Conservation (phyloP, 805 yeast species). For the Hanseniaspora nectarophila region DNA sequence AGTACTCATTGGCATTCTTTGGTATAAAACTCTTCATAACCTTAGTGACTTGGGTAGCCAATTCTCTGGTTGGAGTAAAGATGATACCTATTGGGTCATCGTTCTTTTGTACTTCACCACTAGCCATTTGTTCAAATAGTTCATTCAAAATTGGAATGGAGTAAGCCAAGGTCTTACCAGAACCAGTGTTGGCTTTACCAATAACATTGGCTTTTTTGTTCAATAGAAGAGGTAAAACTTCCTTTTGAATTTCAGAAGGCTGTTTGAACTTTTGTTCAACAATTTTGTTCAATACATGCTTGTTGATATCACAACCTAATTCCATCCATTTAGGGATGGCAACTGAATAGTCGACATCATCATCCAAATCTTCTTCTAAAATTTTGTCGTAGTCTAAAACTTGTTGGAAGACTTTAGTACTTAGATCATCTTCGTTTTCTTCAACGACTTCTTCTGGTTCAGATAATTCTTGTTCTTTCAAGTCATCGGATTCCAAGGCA, state of each 20-base stretch:
- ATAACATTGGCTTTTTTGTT: slow-evolving; percentile 61
- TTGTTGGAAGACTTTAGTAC: slow-evolving; percentile 23
- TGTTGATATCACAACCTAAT: slow-evolving; percentile 33
- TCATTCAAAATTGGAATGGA: slow-evolving; percentile 83
- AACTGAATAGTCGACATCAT: slow-evolving; percentile 25
- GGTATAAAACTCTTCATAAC: slow-evolving; percentile 44
- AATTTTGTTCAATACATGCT: slow-evolving; percentile 52
- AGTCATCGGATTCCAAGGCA: slow-evolving; percentile 22
- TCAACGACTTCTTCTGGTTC: slow-evolving; percentile 12
- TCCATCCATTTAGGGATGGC: slow-evolving; percentile 53
- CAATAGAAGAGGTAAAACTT: slow-evolving; percentile 61
- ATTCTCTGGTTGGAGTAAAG: slow-evolving; percentile 91
- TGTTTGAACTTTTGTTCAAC: slow-evolving; percentile 41
- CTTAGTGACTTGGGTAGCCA: slow-evolving; percentile 83
- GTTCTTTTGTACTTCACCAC: slow-evolving; percentile 18
- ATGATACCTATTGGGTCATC: slow-evolving; percentile 58
- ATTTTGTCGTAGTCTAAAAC: slow-evolving; percentile 21
- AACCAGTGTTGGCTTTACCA: slow-evolving; percentile 95
- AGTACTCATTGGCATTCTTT: slow-evolving; percentile 35
- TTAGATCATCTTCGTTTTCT: slow-evolving; percentile 20
- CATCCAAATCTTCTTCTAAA: slow-evolving; percentile 21
- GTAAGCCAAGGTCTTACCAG: slow-evolving; percentile 93
- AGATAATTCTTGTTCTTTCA: slow-evolving; percentile 18
- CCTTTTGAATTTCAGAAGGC: slow-evolving; percentile 79
- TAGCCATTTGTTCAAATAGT: slow-evolving; percentile 28